A percentile compares a stretch with the other conserved stretches of the same genome.
Conservation (phyloP, 495 filamentous ascomycete species). For the Pseudoneurospora amorphoporcata region DNA sequence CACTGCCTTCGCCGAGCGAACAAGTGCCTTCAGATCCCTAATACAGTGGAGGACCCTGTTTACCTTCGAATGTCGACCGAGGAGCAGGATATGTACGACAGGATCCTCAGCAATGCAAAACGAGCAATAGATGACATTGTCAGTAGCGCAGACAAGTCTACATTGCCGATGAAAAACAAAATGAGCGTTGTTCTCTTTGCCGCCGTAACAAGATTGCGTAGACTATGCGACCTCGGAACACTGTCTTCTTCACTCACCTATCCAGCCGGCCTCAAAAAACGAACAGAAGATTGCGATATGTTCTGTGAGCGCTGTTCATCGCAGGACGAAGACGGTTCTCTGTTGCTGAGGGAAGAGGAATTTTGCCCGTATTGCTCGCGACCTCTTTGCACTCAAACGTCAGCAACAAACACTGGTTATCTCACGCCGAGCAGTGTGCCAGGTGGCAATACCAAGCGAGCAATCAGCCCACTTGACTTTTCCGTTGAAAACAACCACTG, state of each 20-base stretch:
- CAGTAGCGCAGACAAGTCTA: neutral
- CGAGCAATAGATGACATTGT: neutral
- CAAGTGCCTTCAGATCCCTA: neutral
- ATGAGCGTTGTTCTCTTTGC: neutral
- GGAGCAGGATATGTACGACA: neutral
- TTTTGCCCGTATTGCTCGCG: no score
- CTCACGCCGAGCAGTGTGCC: no score
- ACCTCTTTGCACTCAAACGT: no score
- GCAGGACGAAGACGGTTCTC: no score
- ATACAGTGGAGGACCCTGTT: neutral
- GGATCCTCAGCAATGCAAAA: neutral
- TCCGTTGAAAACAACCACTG: no score
- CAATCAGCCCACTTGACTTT: no score
- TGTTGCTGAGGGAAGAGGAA: no score
- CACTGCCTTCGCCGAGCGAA: neutral
- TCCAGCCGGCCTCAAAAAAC: no score
- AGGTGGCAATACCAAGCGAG: no score
- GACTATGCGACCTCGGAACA: conserved; percentile 4
- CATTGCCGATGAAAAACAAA: neutral
- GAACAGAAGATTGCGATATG: no score
- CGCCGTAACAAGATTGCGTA: neutral
- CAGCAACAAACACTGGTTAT: no score
- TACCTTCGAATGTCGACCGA: neutral
- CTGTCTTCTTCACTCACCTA: neutral
- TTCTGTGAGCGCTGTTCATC: no score